Evolutionary conservation across 2,329 filamentous ascomycete genomes (phyloP).

Genomic region (Neospermospora avenae): DNA sequence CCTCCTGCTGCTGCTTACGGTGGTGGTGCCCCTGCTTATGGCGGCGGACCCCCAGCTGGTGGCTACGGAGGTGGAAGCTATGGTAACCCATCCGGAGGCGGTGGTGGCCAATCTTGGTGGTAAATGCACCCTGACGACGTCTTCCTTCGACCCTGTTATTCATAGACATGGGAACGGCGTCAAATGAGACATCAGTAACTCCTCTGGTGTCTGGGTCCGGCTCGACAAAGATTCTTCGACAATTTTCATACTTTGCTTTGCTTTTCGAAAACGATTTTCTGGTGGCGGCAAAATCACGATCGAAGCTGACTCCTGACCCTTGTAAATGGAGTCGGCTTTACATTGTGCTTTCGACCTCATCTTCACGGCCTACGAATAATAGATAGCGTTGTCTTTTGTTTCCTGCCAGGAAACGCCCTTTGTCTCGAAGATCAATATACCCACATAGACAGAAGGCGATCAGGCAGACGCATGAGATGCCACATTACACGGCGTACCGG

Average conservation of each 20-base stretch:
- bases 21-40: conserved; percentile 24
- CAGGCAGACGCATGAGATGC: conserved; percentile 34
- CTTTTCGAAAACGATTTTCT: conserved; percentile 34
- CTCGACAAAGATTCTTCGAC: conserved; percentile 17
- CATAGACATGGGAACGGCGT: conserved; percentile 30
- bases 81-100: conserved; percentile 51
- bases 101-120: conserved; percentile 53
- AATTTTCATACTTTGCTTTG: conserved; percentile 12
- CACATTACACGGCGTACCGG: conserved; percentile 32
- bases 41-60: conserved; percentile 47
- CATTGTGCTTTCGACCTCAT: conserved; percentile 31
- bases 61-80: conserved; percentile 51
- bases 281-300: conserved; percentile 30
- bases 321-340: conserved; percentile 27
- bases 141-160: conserved; percentile 20
- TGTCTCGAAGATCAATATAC: conserved; percentile 30
- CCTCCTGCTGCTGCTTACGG: conserved; percentile 11
- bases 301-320: conserved; percentile 28
- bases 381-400: conserved; percentile 39
- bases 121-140: conserved; percentile 37
- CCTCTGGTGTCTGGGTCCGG: conserved; percentile 21
- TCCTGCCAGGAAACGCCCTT: conserved; percentile 28
- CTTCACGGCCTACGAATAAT: conserved; percentile 37
- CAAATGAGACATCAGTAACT: conserved; percentile 26
- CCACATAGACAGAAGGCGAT: conserved; percentile 35